Base-by-base conservation (phyloP, 139 green algal species). In the Picocystis salinarum region DNA sequence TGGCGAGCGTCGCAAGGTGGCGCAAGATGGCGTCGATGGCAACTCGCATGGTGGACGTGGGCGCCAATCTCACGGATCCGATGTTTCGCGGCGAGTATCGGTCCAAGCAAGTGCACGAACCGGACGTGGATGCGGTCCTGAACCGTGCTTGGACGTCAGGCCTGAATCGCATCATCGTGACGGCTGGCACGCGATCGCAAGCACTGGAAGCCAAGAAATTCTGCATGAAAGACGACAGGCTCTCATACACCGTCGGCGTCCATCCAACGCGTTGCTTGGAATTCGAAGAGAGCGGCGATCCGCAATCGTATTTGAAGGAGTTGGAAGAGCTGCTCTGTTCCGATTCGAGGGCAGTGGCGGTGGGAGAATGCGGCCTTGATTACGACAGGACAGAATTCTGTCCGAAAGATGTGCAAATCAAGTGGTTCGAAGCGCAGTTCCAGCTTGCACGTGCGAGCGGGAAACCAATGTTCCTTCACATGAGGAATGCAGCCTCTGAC, bases 401-500 rank as follows among this genome's bases (percentile, higher is more conserved):
- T 55, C 56, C 74, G 22, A 50, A 46, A 5, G 63, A 70, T 2
- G 71, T 56, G 29, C 77, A 89, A 53, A 50, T 34, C 23, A 52
- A 39, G 30, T 75, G 50, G 39, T 89, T 91, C 36, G 48, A n/a
- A 18, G 15, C 17, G 23, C 79, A 91, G 48, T 77, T 91, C 33
- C 40, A 55, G 7, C 48, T 93, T 27, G 65, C 73, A 0, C 11
- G 46, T 11, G 33, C 39, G 12, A 57, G 45, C 3, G 30, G 62
- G 20, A 66, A 90, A 50, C 79, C 79, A 23, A 75, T 91, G 74
- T 92, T 92, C 40, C 59, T 92, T 40, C 80, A 92, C 64, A 61
- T 85, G 50, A 57, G 80, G 1, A 69, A 57, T 3, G 75, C 71
- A 1, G 56, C 58, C 4, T 57, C 57, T 6, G 76, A 90, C 56